These are phyloP conservation scores for Capniomyces stellatus DNA, from an alignment of 371 early-diverging fungal species.

Conservation along the genomic window DNA sequence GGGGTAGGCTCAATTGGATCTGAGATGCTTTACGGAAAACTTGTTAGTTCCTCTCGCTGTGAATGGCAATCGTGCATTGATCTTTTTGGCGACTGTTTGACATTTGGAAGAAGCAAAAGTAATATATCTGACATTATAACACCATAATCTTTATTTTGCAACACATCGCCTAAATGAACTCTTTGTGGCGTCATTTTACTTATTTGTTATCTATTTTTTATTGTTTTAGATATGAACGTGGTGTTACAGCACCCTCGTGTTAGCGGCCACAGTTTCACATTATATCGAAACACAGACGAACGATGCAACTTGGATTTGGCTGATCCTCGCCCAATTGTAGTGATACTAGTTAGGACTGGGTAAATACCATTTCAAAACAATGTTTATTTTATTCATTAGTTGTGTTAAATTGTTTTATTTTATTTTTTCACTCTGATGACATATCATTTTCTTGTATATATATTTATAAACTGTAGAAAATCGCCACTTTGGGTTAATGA, in stretches of 20 bases:
- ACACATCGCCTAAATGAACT: too few species aligned
- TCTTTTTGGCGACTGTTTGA: conserved; percentile 11
- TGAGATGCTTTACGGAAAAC: background rate
- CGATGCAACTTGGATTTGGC: background rate
- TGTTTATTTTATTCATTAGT: too few species aligned
- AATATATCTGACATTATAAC: conserved; percentile 7
- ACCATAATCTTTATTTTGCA: too few species aligned
- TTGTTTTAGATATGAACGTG: background rate
- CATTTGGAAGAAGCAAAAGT: conserved; percentile 13
- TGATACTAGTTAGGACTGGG: background rate
- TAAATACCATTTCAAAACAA: too few species aligned
- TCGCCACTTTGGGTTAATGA: background rate
- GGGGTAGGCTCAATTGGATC: conserved; percentile 9
- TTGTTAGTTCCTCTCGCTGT: background rate
- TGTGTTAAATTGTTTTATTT: too few species aligned
- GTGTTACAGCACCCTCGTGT: background rate
- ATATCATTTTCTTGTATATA: too few species aligned
- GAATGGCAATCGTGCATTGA: conserved; percentile 3
- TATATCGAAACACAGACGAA: background rate
- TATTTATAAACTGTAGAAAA: too few species aligned
- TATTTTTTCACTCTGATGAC: too few species aligned
- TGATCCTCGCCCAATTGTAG: background rate
- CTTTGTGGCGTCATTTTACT: too few species aligned
- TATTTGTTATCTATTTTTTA: background rate
- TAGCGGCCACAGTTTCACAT: background rate